Base-by-base conservation (phyloP, 2,329 filamentous ascomycete genomes). In the Neurospora sp. region DNA sequence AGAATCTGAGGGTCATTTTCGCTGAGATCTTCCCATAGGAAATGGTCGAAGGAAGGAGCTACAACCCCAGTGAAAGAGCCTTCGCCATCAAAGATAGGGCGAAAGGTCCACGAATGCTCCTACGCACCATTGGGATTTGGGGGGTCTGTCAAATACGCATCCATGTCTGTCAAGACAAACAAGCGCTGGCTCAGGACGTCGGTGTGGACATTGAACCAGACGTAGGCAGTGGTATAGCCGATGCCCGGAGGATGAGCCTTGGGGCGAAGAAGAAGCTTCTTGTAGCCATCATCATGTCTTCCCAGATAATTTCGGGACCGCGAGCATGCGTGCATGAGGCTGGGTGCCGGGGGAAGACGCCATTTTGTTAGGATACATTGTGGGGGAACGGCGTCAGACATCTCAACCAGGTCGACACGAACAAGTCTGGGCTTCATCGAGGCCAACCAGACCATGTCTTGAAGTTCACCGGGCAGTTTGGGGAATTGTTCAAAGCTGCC, bases 101-200 rank as follows among this genome's bases (percentile, higher is more conserved):
- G 40, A 41, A 41, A 41, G 0, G 40, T 0, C 17, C 40, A 41
- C 6, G 40, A 41, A 41, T n/a, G 15, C 39, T 6, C 15, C 6
- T 17, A n/a, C 1, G 40, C 40, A 41, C 15, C 1, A 1, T 17
- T 0, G 15, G 40, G 40, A 41, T 0, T 0, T n/a, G 17, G 40
- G 40, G 17, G 3, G 40, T 41, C 40, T 41, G 39, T 1, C 39
- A 17, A 8, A n/a, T 6, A 23, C 23, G 6, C 40, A n/a, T 41
- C 40, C 15, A 41, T 41, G 17, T 41, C 40, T 41, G 40, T n/a
- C 40, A 41, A 41, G 40, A n/a, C 40, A n/a, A 41, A 41, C 3
- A n/a, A 17, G 2, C 40, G 40, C 40, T 41, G 15, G 8, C 40
- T 41, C 40, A 41, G 40, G 17, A 41, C 17, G 40, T 41, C 17